Base-by-base conservation (phyloP, 1,139 yeast genomes). In the Magnusiomyces paraingens region DNA sequence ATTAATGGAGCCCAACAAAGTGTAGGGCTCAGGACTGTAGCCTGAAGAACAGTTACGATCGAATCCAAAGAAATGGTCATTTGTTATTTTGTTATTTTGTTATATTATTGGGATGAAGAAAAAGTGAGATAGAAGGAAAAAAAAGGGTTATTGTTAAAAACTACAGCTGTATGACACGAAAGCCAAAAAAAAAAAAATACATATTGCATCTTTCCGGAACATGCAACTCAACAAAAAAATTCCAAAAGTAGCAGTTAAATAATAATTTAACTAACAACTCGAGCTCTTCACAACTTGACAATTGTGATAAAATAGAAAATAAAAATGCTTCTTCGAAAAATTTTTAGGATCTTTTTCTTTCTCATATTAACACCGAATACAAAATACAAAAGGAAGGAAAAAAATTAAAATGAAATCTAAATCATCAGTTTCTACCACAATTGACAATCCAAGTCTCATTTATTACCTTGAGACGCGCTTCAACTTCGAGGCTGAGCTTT, bases 401-500 rank as follows among this genome's bases (percentile, higher is more conserved):
- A 51, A 46, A 26, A 51, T 20, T 38, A 22, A 32, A 36, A 66
- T 63, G 51, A 47, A 58, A 20, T 26, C 4, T 8, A 26, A 26
- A 4, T 26, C 32, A 26, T 26, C 32, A 4, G 32, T 8, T 4
- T 26, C 32, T 8, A 26, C 32, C 4, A 26, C 32, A 5, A 26
- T 26, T 26, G 32, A 26, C 4, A 8, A 26, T 26, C 32, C 32
- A 26, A 26, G 32, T 26, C 32, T 26, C 8, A 26, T 26, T 5
- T 26, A 26, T 26, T 26, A 26, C 8, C 32, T 26, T 26, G 32
- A 26, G 8, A 26, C 32, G 8, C 32, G 32, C 8, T 26, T 26
- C 32, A 26, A 26, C 8, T 26, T 26, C 8, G 32, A 26, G 4
- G 4, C 32, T 8, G 32, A 26, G 8, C 32, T 26, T 26, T 8